Percentiles rank a stretch among this genome's conserved stretches.
Conservation (phyloP, 2,329 filamentous ascomycete species). For the Talaromyces islandicus region DNA sequence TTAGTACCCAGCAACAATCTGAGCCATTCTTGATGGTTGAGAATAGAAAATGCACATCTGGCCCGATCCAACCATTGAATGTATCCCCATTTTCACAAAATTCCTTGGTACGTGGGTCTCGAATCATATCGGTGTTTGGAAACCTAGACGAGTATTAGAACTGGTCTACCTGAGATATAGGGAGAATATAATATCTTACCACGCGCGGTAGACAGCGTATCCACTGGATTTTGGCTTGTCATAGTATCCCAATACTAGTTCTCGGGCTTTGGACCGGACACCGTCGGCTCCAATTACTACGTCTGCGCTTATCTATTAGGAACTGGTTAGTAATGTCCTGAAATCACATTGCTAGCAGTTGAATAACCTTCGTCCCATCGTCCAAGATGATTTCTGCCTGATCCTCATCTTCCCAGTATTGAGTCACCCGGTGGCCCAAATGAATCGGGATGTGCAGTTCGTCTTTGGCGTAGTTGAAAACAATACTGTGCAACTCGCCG, state of each 20-base stretch:
- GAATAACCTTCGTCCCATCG: conserved; percentile 35
- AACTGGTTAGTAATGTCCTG: conserved; percentile 12
- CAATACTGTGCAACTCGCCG: conserved; percentile 54
- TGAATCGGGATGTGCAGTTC: conserved; percentile 52
- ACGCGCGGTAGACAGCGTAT: conserved; percentile 20
- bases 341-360: neutral
- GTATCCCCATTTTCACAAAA: conserved; percentile 50
- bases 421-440: conserved; percentile 45
- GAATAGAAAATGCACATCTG: conserved; percentile 40
- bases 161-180: neutral
- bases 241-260: conserved; percentile 37
- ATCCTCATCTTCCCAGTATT: conserved; percentile 51
- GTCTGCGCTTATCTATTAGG: conserved; percentile 31
- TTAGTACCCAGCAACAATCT: conserved; percentile 52
- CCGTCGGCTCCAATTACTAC: conserved; percentile 52
- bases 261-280: conserved; percentile 48
- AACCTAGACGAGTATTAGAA: conserved; percentile 12
- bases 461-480: conserved; percentile 53
- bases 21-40: conserved; percentile 48
- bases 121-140: conserved; percentile 17
- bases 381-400: conserved; percentile 49
- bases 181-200: conserved; percentile 12
- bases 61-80: conserved; percentile 49
- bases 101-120: conserved; percentile 29
- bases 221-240: conserved; percentile 29